Evolutionary conservation across 169 alveolate genomes (phyloP).

Genomic region (Neospora caninum): DNA sequence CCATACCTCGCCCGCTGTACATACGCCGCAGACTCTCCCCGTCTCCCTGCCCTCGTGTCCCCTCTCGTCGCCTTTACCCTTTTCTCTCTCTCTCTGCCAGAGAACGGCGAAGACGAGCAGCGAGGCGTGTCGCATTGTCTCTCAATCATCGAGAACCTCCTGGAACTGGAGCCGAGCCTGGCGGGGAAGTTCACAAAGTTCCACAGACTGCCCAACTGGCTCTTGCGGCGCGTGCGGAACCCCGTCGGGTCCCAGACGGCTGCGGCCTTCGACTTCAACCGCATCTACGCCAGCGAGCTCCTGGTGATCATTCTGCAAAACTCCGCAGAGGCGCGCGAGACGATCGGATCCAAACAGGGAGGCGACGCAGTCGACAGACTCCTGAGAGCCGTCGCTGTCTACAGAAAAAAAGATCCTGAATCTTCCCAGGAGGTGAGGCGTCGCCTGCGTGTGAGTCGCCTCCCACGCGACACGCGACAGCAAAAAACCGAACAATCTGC

Average conservation of each 20-base stretch:
- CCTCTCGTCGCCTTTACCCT: neutral
- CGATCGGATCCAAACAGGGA: constrained; percentile 72
- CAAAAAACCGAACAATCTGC: no score
- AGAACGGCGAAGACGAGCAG: constrained; percentile 73
- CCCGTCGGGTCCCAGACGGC: neutral
- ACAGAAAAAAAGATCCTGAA: constrained; percentile 82
- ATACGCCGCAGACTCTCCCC: neutral
- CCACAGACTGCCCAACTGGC: constrained; percentile 39
- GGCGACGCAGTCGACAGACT: constrained; percentile 81
- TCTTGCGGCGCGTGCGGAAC: constrained; percentile 16
- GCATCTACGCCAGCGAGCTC: constrained; percentile 76
- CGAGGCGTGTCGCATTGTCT: constrained; percentile 75
- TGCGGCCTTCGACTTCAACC: constrained; percentile 44
- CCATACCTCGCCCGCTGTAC: neutral
- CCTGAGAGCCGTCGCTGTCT: constrained; percentile 79
- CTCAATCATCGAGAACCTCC: constrained; percentile 73
- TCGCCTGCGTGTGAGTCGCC: no score
- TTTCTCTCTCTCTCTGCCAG: constrained; percentile 18
- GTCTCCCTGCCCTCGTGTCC: neutral
- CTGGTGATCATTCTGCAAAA: constrained; percentile 77
- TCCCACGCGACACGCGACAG: no score
- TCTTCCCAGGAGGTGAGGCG: constrained; percentile 75
- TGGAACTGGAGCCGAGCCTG: constrained; percentile 34
- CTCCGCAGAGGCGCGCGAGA: constrained; percentile 69
- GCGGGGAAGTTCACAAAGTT: neutral